These are phyloP conservation scores for Barnettozyma hawaiiensis DNA, from an alignment of 1,139 yeast genomes.

Conservation along the genomic window DNA sequence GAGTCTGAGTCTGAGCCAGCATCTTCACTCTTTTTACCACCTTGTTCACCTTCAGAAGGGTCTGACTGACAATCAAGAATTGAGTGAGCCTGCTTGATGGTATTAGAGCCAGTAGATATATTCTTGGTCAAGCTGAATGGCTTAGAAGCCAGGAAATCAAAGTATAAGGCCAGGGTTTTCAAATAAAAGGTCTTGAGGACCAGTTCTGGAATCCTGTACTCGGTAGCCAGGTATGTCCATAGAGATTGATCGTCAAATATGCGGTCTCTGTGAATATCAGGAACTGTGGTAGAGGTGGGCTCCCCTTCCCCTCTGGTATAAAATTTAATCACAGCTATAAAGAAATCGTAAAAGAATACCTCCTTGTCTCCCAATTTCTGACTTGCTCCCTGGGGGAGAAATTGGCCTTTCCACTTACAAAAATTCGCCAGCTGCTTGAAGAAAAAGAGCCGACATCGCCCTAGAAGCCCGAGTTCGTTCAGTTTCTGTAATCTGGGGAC, in stretches of 20 bases:
- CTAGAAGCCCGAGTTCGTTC: conserved; percentile 56
- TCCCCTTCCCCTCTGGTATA: conserved; percentile 5
- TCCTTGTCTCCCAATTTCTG: conserved; percentile 12
- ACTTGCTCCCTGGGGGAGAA: conserved; percentile 16
- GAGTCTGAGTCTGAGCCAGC: conserved; percentile 22
- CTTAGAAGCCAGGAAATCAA: conserved; percentile 35
- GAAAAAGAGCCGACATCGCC: conserved; percentile 59
- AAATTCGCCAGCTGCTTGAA: conserved; percentile 54
- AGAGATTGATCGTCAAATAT: conserved; percentile 17
- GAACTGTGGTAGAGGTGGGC: conserved; percentile 4
- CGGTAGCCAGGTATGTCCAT: conserved; percentile 33
- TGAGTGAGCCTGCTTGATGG: conserved; percentile 36
- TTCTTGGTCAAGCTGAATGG: conserved; percentile 16
- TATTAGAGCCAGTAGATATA: conserved; percentile 34
- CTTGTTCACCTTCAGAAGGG: conserved; percentile 22
- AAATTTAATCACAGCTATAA: conserved; percentile 36
- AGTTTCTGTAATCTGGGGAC: conserved; percentile 61
- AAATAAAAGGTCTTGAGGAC: conserved; percentile 34
- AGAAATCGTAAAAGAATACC: conserved; percentile 50
- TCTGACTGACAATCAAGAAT: conserved; percentile 22
- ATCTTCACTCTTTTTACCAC: conserved; percentile 21
- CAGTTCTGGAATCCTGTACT: conserved; percentile 19
- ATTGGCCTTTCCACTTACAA: conserved; percentile 39
- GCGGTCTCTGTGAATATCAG: conserved; percentile 9
- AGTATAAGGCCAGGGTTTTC: conserved; percentile 38